A percentile compares a stretch with the other conserved stretches of the same genome.
These are phyloP conservation scores for Malassezia brasiliensis DNA, from an alignment of 1,284 basidiomycete species.

Conservation along the genomic window DNA sequence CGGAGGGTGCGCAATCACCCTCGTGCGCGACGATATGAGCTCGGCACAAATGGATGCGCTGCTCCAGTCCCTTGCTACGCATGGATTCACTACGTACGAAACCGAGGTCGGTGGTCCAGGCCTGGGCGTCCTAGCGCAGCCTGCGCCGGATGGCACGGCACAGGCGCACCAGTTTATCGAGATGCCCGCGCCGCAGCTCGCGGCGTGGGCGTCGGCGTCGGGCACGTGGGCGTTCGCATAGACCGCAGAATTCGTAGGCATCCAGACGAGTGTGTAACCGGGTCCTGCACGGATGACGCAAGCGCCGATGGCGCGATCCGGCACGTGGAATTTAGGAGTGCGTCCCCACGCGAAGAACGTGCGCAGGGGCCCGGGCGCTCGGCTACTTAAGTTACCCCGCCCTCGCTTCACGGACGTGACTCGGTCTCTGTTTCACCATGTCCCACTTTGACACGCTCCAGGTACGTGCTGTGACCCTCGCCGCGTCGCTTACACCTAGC, in stretches of 20 bases:
- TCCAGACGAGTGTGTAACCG: too few relatives aligned
- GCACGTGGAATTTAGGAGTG: too few relatives aligned
- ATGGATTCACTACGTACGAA: constrained; percentile 74
- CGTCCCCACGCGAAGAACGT: too few relatives aligned
- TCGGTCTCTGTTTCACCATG: constrained; percentile 5
- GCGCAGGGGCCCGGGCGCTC: too few relatives aligned
- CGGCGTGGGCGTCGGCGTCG: neutral
- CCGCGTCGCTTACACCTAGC: constrained; percentile 50
- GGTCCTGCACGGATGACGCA: too few relatives aligned
- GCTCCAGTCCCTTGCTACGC: constrained; percentile 32
- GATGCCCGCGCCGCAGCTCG: neutral
- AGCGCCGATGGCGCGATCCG: too few relatives aligned
- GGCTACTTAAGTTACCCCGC: too few relatives aligned
- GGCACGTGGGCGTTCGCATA: constrained; percentile 17
- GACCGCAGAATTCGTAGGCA: too few relatives aligned
- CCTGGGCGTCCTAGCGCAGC: constrained; percentile 63
- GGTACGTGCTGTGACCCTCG: constrained; percentile 1
- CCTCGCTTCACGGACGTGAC: too few relatives aligned
- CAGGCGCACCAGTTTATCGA: neutral
- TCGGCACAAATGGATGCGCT: constrained; percentile 23
- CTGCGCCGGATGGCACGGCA: neutral
- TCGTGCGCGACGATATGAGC: constrained; percentile 69
- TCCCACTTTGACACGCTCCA: constrained; percentile 47
- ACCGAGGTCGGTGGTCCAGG: constrained; percentile 88
- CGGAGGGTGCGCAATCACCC: constrained; percentile 90